These are phyloP conservation scores for Toxoplasma gondii DNA, from an alignment of 169 alveolate species.

Conservation along the genomic window DNA sequence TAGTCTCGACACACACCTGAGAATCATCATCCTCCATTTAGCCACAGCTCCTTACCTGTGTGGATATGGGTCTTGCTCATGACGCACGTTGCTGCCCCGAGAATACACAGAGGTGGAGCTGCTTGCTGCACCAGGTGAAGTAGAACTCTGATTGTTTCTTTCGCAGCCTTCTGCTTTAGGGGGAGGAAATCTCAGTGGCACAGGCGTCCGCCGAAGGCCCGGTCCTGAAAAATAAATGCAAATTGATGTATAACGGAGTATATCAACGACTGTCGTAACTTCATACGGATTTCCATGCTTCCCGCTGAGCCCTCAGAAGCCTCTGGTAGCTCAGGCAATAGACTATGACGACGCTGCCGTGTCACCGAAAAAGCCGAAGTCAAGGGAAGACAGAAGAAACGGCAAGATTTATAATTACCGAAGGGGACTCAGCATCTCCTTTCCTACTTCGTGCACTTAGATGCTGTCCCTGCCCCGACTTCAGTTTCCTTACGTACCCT, in stretches of 20 bases:
- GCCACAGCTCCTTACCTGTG: slow-evolving; percentile 37
- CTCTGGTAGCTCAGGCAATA: no score
- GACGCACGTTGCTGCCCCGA: slow-evolving; percentile 62
- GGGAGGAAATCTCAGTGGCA: neutral
- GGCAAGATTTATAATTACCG: neutral
- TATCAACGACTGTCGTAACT: no score
- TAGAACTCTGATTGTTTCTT: neutral
- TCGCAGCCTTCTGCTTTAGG: neutral
- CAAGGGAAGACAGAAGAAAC: neutral
- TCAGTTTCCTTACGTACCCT: neutral
- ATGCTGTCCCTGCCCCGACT: no score
- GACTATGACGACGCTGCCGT: no score
- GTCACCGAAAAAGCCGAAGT: neutral
- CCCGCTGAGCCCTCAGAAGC: no score
- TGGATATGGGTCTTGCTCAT: slow-evolving; percentile 48
- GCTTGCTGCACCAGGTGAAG: neutral
- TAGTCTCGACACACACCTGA: neutral
- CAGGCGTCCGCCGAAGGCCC: neutral
- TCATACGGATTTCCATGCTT: no score
- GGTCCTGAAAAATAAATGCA: no score
- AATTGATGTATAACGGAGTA: no score
- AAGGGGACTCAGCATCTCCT: no score
- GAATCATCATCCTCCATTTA: neutral
- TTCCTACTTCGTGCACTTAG: neutral
- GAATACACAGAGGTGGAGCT: slow-evolving; percentile 51